phyloP scores from a whole-genome alignment of 768 basidiomycete species.

The Calocybe indica region DNA sequence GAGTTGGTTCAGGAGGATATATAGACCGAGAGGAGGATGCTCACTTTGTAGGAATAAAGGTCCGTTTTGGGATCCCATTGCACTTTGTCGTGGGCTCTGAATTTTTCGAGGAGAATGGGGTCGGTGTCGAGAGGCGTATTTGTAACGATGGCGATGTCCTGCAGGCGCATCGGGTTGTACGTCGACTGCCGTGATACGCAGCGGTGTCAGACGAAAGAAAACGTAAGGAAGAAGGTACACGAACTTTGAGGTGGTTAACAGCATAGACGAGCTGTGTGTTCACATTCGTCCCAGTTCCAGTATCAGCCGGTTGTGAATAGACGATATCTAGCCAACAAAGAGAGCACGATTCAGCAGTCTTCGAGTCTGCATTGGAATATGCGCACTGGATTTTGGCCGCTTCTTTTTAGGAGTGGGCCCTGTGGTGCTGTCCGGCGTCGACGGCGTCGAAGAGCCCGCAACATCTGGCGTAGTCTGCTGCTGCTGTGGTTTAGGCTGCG shows the following conservation, averaged over 20 bases:
- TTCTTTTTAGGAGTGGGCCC: slow-evolving; percentile 46
- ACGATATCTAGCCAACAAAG: slow-evolving; percentile 49
- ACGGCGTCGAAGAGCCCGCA: too few species aligned
- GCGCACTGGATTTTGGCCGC: slow-evolving; percentile 61
- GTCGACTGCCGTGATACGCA: slow-evolving; percentile 39
- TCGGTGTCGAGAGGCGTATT: slow-evolving; percentile 76
- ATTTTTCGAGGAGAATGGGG: slow-evolving; percentile 65
- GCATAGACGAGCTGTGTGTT: slow-evolving; percentile 87
- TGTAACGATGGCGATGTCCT: slow-evolving; percentile 81
- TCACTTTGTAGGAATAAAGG: slow-evolving; percentile 80
- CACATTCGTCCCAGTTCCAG: slow-evolving; percentile 72
- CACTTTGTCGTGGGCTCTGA: slow-evolving; percentile 77
- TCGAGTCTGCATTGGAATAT: slow-evolving; percentile 10
- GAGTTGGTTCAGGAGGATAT: background rate
- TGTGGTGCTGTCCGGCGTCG: slow-evolving; percentile 10
- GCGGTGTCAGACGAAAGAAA: slow-evolving; percentile 2
- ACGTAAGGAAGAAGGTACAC: slow-evolving; percentile 8
- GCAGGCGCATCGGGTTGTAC: slow-evolving; percentile 76
- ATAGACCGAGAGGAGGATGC: slow-evolving; percentile 11
- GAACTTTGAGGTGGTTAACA: slow-evolving; percentile 75
- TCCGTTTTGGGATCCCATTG: slow-evolving; percentile 78
- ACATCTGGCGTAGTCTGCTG: slow-evolving; percentile 12
- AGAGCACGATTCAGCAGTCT: slow-evolving; percentile 5
- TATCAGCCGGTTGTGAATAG: slow-evolving; percentile 85
- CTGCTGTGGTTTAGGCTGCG: slow-evolving; percentile 40